Percentiles rank a stretch among this genome's conserved stretches.
Evolutionary conservation across 2,329 filamentous ascomycete genomes (phyloP).

Genomic region (Arthrinium phaeospermum): DNA sequence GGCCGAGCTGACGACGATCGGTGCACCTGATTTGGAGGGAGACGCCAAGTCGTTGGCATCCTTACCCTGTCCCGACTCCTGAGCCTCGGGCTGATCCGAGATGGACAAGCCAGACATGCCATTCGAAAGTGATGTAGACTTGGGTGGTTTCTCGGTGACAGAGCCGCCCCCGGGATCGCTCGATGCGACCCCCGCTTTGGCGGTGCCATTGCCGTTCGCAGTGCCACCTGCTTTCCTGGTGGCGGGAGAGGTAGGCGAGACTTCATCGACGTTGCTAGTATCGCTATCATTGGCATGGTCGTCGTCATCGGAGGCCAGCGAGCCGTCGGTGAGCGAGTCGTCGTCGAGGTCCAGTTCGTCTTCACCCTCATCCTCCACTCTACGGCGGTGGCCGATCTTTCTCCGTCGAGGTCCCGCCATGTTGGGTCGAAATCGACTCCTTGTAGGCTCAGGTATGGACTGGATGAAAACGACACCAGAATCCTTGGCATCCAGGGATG

Average conservation of each 20-base stretch:
- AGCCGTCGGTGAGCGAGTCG: slow-evolving; percentile 70
- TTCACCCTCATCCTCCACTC: slow-evolving; percentile 73
- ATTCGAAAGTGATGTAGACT: slow-evolving; percentile 38
- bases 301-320: slow-evolving; percentile 66
- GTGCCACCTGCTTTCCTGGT: slow-evolving; percentile 34
- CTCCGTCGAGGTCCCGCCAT: slow-evolving; percentile 64
- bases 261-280: slow-evolving; percentile 65
- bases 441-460: neutral
- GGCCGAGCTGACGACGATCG: slow-evolving; percentile 59
- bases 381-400: slow-evolving; percentile 71
- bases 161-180: slow-evolving; percentile 35
- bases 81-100: slow-evolving; percentile 41
- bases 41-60: slow-evolving; percentile 44
- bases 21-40: slow-evolving; percentile 50
- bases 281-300: slow-evolving; percentile 66
- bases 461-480: slow-evolving; percentile 10
- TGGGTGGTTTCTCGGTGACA: slow-evolving; percentile 38
- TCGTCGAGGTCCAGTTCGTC: slow-evolving; percentile 70
- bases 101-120: slow-evolving; percentile 56
- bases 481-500: slow-evolving; percentile 24
- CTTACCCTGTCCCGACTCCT: slow-evolving; percentile 50
- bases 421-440: slow-evolving; percentile 24
- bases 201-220: slow-evolving; percentile 34
- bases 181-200: slow-evolving; percentile 31
- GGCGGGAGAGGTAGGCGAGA: slow-evolving; percentile 50